phyloP scores from a whole-genome alignment of 2,329 filamentous ascomycete species.

The Paradendryphiella salina region DNA sequence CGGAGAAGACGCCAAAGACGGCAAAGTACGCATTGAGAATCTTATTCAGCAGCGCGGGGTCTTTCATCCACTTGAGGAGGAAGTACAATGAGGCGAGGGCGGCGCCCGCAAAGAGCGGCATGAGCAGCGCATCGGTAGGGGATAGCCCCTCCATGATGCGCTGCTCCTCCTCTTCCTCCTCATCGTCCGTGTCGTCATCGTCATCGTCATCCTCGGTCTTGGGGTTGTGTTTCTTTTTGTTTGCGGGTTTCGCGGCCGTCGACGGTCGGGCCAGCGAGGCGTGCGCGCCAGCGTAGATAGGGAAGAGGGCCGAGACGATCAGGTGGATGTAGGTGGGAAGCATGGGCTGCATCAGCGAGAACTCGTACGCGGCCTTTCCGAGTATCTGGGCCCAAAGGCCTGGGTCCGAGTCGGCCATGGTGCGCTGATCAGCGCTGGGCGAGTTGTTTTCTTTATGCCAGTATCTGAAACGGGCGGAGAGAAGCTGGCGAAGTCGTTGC shows the following conservation, averaged over 20 bases:
- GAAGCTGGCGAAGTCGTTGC: not conserved
- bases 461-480: not conserved
- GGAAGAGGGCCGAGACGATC: slow-evolving; percentile 71
- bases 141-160: slow-evolving; percentile 69
- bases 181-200: slow-evolving; percentile 54
- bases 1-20: slow-evolving; percentile 73
- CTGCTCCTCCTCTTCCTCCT: slow-evolving; percentile 56
- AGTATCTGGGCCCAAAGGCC: slow-evolving; percentile 35
- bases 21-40: slow-evolving; percentile 84
- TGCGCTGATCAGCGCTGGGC: not conserved
- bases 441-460: not conserved
- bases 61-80: slow-evolving; percentile 84
- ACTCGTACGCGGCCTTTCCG: slow-evolving; percentile 49
- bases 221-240: slow-evolving; percentile 56
- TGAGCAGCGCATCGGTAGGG: slow-evolving; percentile 78
- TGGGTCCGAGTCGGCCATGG: slow-evolving; percentile 40
- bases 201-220: slow-evolving; percentile 30
- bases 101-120: slow-evolving; percentile 75
- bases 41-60: slow-evolving; percentile 79
- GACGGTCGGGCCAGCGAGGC: slow-evolving; percentile 82
- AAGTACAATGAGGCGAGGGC: slow-evolving; percentile 80
- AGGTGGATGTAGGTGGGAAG: slow-evolving; percentile 64
- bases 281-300: slow-evolving; percentile 83
- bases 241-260: slow-evolving; percentile 69
- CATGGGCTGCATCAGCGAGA: slow-evolving; percentile 46